phyloP scores from a whole-genome alignment of 768 basidiomycete species.

The Ramaria sp. region DNA sequence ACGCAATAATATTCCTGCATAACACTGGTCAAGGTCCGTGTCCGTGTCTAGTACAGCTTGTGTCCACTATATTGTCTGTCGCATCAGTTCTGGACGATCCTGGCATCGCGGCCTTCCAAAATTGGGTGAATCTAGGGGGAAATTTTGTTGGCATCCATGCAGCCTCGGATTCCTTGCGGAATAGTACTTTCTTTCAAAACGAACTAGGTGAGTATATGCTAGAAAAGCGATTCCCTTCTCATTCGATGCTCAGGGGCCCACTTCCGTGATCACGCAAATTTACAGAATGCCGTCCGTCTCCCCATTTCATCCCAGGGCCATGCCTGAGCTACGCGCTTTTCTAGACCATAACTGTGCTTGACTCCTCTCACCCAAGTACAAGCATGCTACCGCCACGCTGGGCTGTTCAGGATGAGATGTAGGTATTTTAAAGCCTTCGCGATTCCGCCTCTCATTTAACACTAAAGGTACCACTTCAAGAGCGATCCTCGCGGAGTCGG shows the following conservation, averaged over 20 bases:
- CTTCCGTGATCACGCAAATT: slow-evolving; percentile 59
- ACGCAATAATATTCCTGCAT: slow-evolving; percentile 57
- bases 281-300: slow-evolving; percentile 49
- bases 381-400: slow-evolving; percentile 39
- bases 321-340: neutral
- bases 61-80: neutral
- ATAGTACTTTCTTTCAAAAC: slow-evolving; percentile 42
- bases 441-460: slow-evolving; percentile 8
- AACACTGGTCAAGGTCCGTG: slow-evolving; percentile 56
- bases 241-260: slow-evolving; percentile 35
- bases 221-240: neutral
- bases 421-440: slow-evolving; percentile 18
- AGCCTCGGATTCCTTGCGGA: slow-evolving; percentile 47
- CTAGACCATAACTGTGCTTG: slow-evolving; percentile 49
- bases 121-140: slow-evolving; percentile 55
- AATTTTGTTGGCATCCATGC: slow-evolving; percentile 64
- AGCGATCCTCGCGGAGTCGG: slow-evolving; percentile 58
- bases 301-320: neutral
- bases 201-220: slow-evolving; percentile 37
- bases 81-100: slow-evolving; percentile 43
- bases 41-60: neutral
- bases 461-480: slow-evolving; percentile 2
- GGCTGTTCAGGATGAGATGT: slow-evolving; percentile 53
- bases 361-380: slow-evolving; percentile 51
- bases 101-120: slow-evolving; percentile 52